Base-by-base conservation (phyloP, 2,329 filamentous ascomycete species). In the Cordyceps farinosa region DNA sequence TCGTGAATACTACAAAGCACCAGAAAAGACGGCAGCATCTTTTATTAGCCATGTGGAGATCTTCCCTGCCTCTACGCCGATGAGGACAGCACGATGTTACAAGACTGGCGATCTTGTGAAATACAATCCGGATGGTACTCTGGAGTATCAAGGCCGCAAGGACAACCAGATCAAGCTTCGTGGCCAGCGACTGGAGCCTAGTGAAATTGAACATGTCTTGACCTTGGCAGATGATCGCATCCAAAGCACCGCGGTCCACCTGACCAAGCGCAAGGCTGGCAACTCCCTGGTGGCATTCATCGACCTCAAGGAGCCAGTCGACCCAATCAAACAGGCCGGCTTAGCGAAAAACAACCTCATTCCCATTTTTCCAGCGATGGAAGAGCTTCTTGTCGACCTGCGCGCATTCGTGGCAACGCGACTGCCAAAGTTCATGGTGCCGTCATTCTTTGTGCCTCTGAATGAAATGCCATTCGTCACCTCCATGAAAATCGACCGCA, bases 111-210 rank as follows among this genome's bases (percentile, higher is more conserved):
- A 55, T 30, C 36, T 55, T 15, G 52, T 55, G 1, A 55, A 42
- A 5, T 55, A 55, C 22, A 55, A 55, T 10, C n/a, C 52, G 3
- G 52, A 55, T 8, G 52, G 52, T 22, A 55, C 52, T 8, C 36
- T 55, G 9, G 52, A 55, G 36, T 55, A 55, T 36, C 52, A 55
- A 22, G 52, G 52, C n/a, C 52, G 52, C 34, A 55, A 55, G 15
- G 52, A 55, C 27, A 55, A 30, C 52, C 52, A 55, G 36, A 55
- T 55, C 52, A 55, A 55, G n/a, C 34, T 55, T 15, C 52, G 52
- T 17, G 52, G 52, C 1, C 52, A 55, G 34, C 34, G 52, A 2
- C 36, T 55, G 10, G 52, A 55, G 36, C 52, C 52, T 8, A 42
- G 34, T 22, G 52, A 55, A 30, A 55, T 55, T 29, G 52, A 55